Conservation (phyloP, 202 grass and related monocot genomes). For the Zoysia matrella region DNA sequence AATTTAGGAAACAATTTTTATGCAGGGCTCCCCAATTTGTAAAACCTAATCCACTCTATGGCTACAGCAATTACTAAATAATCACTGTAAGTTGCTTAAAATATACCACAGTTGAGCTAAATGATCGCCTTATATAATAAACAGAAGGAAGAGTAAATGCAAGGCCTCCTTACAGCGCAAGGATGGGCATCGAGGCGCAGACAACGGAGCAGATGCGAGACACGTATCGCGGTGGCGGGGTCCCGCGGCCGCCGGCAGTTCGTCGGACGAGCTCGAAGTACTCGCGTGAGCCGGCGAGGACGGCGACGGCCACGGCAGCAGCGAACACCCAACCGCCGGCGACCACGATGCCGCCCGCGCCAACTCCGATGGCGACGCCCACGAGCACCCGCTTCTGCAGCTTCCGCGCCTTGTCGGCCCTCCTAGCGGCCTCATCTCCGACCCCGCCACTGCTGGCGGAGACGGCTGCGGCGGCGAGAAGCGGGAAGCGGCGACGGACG, state of each 20-base stretch:
- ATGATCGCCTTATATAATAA: constrained; percentile 6
- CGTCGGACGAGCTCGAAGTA: constrained; percentile 90
- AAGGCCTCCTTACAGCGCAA: constrained; percentile 31
- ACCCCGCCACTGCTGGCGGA: background rate
- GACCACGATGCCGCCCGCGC: constrained; percentile 6
- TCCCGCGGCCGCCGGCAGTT: constrained; percentile 48
- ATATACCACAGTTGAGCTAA: background rate
- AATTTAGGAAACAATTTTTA: background rate
- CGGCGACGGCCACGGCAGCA: constrained; percentile 43
- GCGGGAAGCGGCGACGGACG: constrained; percentile 41
- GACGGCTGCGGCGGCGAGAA: constrained; percentile 25
- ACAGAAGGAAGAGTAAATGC: constrained; percentile 10
- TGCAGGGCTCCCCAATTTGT: background rate
- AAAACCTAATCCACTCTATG: background rate
- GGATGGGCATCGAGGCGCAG: constrained; percentile 42
- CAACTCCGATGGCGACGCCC: too few species aligned
- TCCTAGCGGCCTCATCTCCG: too few species aligned
- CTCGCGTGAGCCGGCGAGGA: constrained; percentile 64
- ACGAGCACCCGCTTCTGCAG: too few species aligned
- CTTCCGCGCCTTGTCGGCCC: too few species aligned
- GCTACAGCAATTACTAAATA: background rate
- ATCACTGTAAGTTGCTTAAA: background rate
- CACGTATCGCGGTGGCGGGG: constrained; percentile 83
- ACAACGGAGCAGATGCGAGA: constrained; percentile 87
- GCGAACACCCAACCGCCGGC: constrained; percentile 79